Evolutionary conservation across 495 filamentous ascomycete species (phyloP).

Genomic region (Penicillium riverlandense): DNA sequence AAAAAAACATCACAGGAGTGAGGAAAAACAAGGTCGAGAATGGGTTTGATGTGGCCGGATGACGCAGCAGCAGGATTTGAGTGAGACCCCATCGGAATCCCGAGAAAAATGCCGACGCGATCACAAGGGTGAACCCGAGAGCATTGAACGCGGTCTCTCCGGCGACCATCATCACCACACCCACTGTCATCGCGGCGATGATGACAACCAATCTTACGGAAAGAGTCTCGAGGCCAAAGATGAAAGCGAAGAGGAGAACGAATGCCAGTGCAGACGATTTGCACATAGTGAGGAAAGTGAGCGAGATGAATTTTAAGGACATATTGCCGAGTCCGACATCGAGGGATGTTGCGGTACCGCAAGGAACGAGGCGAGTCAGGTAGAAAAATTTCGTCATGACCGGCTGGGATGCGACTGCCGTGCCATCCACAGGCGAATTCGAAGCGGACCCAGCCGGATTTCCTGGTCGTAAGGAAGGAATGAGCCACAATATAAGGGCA

Average conservation of each 20-base stretch:
- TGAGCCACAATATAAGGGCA: constrained; percentile 67
- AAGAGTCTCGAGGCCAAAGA: constrained; percentile 85
- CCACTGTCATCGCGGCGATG: constrained; percentile 87
- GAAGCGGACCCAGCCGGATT: constrained; percentile 37
- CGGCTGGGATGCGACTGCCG: constrained; percentile 45
- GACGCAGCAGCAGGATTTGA: constrained; percentile 88
- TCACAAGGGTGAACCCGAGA: constrained; percentile 85
- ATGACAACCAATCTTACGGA: constrained; percentile 80
- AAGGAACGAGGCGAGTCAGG: constrained; percentile 84
- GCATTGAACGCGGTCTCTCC: constrained; percentile 89
- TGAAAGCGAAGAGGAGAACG: constrained; percentile 90
- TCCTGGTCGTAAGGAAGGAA: constrained; percentile 77
- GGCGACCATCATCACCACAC: constrained; percentile 98
- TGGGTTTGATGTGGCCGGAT: constrained; percentile 93
- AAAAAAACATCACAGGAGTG: constrained; percentile 90
- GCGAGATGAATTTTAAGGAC: constrained; percentile 87
- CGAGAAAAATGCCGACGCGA: constrained; percentile 86
- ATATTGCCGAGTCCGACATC: constrained; percentile 97
- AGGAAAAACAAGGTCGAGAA: constrained; percentile 97
- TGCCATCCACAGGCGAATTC: constrained; percentile 39
- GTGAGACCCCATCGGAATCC: constrained; percentile 97
- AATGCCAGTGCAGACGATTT: constrained; percentile 96
- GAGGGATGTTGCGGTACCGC: constrained; percentile 85
- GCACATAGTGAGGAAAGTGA: constrained; percentile 99
- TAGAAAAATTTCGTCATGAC: constrained; percentile 89